Evolutionary conservation across 805 yeast genomes (phyloP).

Genomic region (Starmera pachycereana): DNA sequence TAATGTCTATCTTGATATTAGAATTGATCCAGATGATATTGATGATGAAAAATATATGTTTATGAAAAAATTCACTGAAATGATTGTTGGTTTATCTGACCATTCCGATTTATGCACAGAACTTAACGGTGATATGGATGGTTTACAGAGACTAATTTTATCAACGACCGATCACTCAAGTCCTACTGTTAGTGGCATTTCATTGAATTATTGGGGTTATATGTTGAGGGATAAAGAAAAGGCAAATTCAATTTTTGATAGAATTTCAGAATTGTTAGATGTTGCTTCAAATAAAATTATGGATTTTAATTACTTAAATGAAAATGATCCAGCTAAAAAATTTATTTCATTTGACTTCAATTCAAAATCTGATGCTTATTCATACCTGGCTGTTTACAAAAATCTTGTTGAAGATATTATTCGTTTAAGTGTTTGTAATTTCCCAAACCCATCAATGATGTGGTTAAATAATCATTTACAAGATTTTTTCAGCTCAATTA

Average conservation of each 20-base stretch:
- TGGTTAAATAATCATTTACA: conserved; percentile 77
- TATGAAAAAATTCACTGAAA: conserved; percentile 83
- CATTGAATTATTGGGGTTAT: conserved; percentile 91
- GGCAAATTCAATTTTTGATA: conserved; percentile 37
- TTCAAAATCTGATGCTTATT: conserved; percentile 64
- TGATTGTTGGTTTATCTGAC: conserved; percentile 81
- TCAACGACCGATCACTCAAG: conserved; percentile 78
- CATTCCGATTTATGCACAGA: conserved; percentile 44
- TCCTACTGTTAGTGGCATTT: conserved; percentile 80
- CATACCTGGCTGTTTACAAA: conserved; percentile 71
- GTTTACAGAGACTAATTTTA: conserved; percentile 65
- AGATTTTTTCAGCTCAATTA: conserved; percentile 55
- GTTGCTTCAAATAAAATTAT: conserved; percentile 70
- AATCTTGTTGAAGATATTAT: conserved; percentile 86
- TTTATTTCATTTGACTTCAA: conserved; percentile 84
- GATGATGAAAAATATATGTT: conserved; percentile 76
- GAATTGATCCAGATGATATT: conserved; percentile 56
- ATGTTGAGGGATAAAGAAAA: conserved; percentile 70
- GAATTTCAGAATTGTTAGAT: conserved; percentile 62
- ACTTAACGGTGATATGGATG: conserved; percentile 49
- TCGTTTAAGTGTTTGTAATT: conserved; percentile 76
- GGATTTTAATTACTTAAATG: conserved; percentile 59
- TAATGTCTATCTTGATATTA: conserved; percentile 45
- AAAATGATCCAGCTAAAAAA: conserved; percentile 50
- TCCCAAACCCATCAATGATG: conserved; percentile 67